A percentile compares a stretch with the other conserved stretches of the same genome.
These are phyloP conservation scores for Macrolepiota dolichaula DNA, from an alignment of 768 basidiomycete species.

Conservation along the genomic window DNA sequence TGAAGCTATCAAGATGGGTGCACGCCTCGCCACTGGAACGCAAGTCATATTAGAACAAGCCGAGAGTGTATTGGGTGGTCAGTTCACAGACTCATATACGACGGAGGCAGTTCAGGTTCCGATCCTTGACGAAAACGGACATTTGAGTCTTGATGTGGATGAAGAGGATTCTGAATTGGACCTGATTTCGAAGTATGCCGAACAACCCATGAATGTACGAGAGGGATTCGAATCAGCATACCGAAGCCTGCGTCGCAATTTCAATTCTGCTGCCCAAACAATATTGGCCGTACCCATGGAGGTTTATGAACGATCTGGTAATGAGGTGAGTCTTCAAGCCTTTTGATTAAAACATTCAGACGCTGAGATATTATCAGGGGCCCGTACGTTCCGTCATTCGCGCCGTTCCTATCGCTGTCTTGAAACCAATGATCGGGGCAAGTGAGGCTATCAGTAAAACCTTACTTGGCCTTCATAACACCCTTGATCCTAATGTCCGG, in stretches of 20 bases:
- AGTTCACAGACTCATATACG: constrained; percentile 62
- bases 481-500: constrained; percentile 81
- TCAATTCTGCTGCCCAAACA: constrained; percentile 95
- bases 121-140: constrained; percentile 29
- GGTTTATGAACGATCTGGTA: constrained; percentile 91
- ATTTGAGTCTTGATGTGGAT: constrained; percentile 22
- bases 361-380: constrained; percentile 50
- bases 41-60: constrained; percentile 97
- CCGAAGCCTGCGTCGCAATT: constrained; percentile 77
- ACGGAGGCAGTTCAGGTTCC: constrained; percentile 61
- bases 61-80: constrained; percentile 83
- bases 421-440: constrained; percentile 98
- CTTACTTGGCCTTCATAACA: constrained; percentile 87
- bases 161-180: constrained; percentile 47
- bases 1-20: constrained; percentile 94
- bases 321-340: constrained; percentile 61
- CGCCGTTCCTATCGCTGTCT: constrained; percentile 94
- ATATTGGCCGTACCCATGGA: constrained; percentile 99
- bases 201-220: constrained; percentile 79
- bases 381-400: constrained; percentile 92
- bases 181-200: constrained; percentile 83
- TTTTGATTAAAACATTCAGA: not conserved
- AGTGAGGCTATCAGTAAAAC: constrained; percentile 97
- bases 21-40: constrained; percentile 91
- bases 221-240: constrained; percentile 95